These are phyloP conservation scores for Pleurotus platypus DNA, from an alignment of 768 basidiomycete species.

Conservation along the genomic window DNA sequence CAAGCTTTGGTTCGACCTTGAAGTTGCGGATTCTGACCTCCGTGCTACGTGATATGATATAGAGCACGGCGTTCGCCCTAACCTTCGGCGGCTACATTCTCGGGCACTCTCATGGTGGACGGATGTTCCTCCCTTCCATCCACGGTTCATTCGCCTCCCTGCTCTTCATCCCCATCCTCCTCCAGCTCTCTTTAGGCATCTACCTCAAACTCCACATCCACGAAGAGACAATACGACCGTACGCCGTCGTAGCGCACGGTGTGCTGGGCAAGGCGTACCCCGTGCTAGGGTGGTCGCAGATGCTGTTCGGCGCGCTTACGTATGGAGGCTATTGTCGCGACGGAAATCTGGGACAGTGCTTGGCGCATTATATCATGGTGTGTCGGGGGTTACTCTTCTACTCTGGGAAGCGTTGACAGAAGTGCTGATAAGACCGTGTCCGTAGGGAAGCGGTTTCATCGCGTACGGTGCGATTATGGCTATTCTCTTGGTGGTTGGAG, in stretches of 20 bases:
- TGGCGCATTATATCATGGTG: constrained; percentile 85
- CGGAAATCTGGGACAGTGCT: constrained; percentile 78
- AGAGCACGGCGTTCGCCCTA: constrained; percentile 67
- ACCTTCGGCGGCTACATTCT: constrained; percentile 74
- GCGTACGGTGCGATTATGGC: constrained; percentile 83
- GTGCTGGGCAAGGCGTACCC: constrained; percentile 84
- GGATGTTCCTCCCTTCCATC: constrained; percentile 68
- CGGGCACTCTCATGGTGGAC: constrained; percentile 84
- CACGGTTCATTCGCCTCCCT: constrained; percentile 72
- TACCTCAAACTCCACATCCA: constrained; percentile 93
- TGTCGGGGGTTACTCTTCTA: neutral
- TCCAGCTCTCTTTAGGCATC: constrained; percentile 71
- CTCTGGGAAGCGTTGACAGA: too few relatives aligned
- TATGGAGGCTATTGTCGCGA: constrained; percentile 77
- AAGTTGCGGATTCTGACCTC: neutral
- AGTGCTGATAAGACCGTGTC: neutral
- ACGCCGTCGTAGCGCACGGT: constrained; percentile 67
- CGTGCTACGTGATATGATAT: neutral
- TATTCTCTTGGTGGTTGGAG: constrained; percentile 72
- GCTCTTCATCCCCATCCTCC: constrained; percentile 57
- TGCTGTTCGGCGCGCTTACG: constrained; percentile 79
- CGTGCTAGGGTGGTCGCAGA: constrained; percentile 84
- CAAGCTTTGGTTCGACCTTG: neutral
- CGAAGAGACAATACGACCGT: constrained; percentile 70
- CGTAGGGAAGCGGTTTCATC: constrained; percentile 71